Conservation (phyloP, 495 filamentous ascomycete genomes). For the Tetracladium setigerum region DNA sequence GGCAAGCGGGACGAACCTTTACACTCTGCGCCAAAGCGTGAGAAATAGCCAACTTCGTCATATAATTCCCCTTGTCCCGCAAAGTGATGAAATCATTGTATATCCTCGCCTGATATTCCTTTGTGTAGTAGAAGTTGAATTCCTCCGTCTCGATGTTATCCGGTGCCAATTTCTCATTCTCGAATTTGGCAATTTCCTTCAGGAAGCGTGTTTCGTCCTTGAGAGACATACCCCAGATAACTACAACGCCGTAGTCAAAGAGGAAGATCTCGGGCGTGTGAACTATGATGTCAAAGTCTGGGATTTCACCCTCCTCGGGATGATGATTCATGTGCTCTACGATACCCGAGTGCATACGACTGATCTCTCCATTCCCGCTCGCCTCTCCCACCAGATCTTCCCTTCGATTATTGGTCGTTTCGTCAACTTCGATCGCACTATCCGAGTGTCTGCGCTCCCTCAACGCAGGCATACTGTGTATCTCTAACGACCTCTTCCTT, state of each 20-base stretch:
- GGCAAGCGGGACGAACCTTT: constrained; percentile 44
- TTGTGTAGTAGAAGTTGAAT: constrained; percentile 98
- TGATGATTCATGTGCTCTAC: constrained; percentile 2
- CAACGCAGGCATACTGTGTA: constrained; percentile 31
- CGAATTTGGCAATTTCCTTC: constrained; percentile 93
- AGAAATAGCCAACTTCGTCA: constrained; percentile 94
- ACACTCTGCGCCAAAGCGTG: constrained; percentile 93
- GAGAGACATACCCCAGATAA: constrained; percentile 97
- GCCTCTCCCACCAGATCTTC: constrained; percentile 42
- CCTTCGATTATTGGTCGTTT: constrained; percentile 34
- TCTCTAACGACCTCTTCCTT: constrained; percentile 15
- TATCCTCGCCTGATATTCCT: constrained; percentile 93
- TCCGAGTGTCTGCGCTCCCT: constrained; percentile 61
- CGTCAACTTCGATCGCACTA: constrained; percentile 50
- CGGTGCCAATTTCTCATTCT: constrained; percentile 74
- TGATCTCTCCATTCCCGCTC: constrained; percentile 22
- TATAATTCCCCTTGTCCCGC: constrained; percentile 88
- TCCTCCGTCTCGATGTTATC: constrained; percentile 92
- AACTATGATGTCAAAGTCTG: constrained; percentile 64
- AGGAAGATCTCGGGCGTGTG: constrained; percentile 92
- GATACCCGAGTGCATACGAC: constrained; percentile 7
- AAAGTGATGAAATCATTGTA: constrained; percentile 99
- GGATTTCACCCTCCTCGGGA: constrained; percentile 11
- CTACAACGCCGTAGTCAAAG: constrained; percentile 98
- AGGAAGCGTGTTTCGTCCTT: constrained; percentile 80